Percentiles rank a stretch among this genome's conserved stretches.
Conservation (phyloP, 2,329 filamentous ascomycete genomes). For the Pestalotiopsis sp. region DNA sequence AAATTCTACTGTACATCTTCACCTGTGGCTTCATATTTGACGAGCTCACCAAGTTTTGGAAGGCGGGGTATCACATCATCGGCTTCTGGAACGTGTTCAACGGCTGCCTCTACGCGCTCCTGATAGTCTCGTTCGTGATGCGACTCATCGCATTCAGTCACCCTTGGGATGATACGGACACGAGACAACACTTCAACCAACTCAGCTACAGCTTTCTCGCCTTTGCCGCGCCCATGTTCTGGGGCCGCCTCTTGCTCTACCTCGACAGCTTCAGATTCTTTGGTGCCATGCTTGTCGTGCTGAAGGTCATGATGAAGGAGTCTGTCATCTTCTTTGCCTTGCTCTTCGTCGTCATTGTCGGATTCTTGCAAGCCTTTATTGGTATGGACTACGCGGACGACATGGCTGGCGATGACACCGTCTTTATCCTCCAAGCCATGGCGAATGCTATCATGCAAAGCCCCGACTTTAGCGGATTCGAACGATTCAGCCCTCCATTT, state of each 20-base stretch:
- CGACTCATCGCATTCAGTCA: constrained; percentile 79
- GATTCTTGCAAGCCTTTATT: constrained; percentile 92
- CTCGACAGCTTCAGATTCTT: constrained; percentile 95
- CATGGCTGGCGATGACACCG: constrained; percentile 67
- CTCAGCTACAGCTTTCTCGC: constrained; percentile 94
- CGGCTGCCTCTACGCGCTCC: constrained; percentile 74
- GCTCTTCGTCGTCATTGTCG: constrained; percentile 79
- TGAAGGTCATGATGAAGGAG: constrained; percentile 94
- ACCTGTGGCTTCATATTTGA: constrained; percentile 90
- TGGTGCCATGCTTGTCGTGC: constrained; percentile 94
- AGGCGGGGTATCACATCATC: constrained; percentile 87
- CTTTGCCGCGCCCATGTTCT: constrained; percentile 95
- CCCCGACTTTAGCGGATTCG: constrained; percentile 87
- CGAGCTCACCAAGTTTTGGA: constrained; percentile 87
- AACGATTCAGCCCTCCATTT: constrained; percentile 89
- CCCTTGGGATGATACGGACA: constrained; percentile 45
- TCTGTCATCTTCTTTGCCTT: constrained; percentile 96
- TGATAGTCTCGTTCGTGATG: constrained; percentile 77
- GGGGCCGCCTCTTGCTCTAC: constrained; percentile 89
- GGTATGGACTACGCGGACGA: constrained; percentile 85
- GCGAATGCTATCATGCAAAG: constrained; percentile 88
- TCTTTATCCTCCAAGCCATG: constrained; percentile 81
- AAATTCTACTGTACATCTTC: constrained; percentile 86
- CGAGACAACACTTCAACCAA: constrained; percentile 70
- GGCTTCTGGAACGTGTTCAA: constrained; percentile 99